Percentiles rank a stretch among this genome's conserved stretches.
Evolutionary conservation across 345 rosid species (phyloP).

Genomic region (Leavenworthia alabamica): DNA sequence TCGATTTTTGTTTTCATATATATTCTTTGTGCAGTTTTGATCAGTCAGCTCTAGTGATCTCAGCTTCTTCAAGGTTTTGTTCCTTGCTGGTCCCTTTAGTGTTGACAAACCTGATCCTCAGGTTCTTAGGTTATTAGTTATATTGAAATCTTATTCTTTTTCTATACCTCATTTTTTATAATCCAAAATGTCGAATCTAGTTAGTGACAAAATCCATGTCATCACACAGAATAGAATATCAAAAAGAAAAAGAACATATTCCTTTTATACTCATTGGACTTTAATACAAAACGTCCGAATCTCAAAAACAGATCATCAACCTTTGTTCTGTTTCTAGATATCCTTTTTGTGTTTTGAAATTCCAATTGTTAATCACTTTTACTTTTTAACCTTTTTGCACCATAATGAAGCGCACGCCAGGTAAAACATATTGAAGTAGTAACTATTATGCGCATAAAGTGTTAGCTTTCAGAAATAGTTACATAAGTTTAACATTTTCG

Average conservation of each 20-base stretch:
- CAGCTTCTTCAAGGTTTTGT: constrained; percentile 28
- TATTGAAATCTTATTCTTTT: constrained; percentile 8
- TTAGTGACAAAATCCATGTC: constrained; percentile 19
- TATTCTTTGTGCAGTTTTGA: constrained; percentile 23
- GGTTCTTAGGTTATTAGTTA: constrained; percentile 13
- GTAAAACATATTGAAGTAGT: neutral
- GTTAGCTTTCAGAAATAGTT: neutral
- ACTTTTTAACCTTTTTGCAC: neutral
- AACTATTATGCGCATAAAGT: neutral
- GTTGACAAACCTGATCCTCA: constrained; percentile 18
- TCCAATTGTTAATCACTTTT: constrained; percentile 15
- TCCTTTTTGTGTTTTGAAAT: constrained; percentile 8
- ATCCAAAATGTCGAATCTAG: constrained; percentile 13
- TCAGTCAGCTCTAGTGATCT: constrained; percentile 24
- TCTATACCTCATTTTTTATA: constrained; percentile 1
- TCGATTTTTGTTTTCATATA: neutral
- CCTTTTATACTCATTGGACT: constrained; percentile 28
- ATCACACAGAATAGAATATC: constrained; percentile 8
- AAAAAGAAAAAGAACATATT: constrained; percentile 17
- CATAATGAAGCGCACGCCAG: constrained; percentile 13
- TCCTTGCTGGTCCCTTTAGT: constrained; percentile 26
- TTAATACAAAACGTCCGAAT: constrained; percentile 25
- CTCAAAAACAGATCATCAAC: constrained; percentile 13
- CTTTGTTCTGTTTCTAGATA: constrained; percentile 8
- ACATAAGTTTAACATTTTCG: neutral